These are phyloP conservation scores for Platismatia glauca DNA, from an alignment of 495 filamentous ascomycete species.

Conservation along the genomic window DNA sequence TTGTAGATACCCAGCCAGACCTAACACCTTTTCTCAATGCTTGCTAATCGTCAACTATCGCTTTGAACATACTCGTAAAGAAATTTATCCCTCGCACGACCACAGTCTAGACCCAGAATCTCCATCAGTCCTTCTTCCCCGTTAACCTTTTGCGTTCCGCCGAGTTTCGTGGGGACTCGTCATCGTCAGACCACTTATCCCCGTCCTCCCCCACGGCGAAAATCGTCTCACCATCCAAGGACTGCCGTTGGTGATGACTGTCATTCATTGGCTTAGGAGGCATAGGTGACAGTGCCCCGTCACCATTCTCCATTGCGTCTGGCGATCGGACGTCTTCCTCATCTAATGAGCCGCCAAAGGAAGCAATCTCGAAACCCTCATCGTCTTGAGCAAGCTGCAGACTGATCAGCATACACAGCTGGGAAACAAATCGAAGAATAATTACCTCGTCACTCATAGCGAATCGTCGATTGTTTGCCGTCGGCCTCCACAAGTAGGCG, in stretches of 20 bases:
- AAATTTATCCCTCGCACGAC: background rate
- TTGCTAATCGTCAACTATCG: background rate
- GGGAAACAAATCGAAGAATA: slow-evolving; percentile 7
- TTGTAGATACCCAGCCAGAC: background rate
- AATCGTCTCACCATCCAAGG: slow-evolving; percentile 84
- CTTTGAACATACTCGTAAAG: background rate
- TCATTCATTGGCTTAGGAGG: slow-evolving; percentile 42
- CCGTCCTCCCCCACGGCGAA: slow-evolving; percentile 87
- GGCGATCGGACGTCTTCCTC: slow-evolving; percentile 46
- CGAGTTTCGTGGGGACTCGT: slow-evolving; percentile 47
- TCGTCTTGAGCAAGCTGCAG: slow-evolving; percentile 87
- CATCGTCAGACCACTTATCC: slow-evolving; percentile 66
- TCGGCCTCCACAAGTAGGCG: slow-evolving; percentile 95
- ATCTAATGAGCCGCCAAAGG: slow-evolving; percentile 77
- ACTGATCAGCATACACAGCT: slow-evolving; percentile 23
- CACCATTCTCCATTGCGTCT: slow-evolving; percentile 27
- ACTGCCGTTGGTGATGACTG: slow-evolving; percentile 46
- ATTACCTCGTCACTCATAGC: slow-evolving; percentile 94
- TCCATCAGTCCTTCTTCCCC: slow-evolving; percentile 28
- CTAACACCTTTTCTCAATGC: slow-evolving; percentile 2
- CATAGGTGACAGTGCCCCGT: slow-evolving; percentile 39
- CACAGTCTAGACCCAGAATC: no score
- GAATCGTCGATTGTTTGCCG: slow-evolving; percentile 92
- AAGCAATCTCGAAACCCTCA: slow-evolving; percentile 94
- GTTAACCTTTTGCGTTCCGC: slow-evolving; percentile 58